A percentile compares a stretch with the other conserved stretches of the same genome.
phyloP scores from a whole-genome alignment of 208 protist species.

The Leishmania mexicana region DNA sequence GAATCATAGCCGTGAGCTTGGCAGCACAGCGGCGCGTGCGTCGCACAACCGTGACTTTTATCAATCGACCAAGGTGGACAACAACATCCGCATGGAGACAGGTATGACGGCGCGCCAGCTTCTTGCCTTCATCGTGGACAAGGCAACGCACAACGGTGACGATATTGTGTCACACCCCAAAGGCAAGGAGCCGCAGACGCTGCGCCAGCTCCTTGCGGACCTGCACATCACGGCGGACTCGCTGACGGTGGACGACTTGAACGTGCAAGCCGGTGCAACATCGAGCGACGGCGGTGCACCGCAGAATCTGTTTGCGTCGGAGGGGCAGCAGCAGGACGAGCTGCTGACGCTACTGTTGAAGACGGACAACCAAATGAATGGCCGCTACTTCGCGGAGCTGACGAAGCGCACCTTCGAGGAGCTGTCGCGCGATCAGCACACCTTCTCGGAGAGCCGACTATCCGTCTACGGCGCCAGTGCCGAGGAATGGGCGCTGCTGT shows the following conservation, averaged over 20 bases:
- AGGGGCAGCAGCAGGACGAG: slow-evolving; percentile 81
- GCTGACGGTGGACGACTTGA: slow-evolving; percentile 96
- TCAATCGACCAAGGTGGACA: slow-evolving; percentile 97
- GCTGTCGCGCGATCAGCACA: slow-evolving; percentile 95
- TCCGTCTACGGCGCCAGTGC: slow-evolving; percentile 86
- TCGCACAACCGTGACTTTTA: slow-evolving; percentile 95
- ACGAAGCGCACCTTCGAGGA: slow-evolving; percentile 96
- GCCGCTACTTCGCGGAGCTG: slow-evolving; percentile 98
- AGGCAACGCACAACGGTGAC: slow-evolving; percentile 91
- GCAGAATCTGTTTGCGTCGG: slow-evolving; percentile 79
- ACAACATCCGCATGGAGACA: slow-evolving; percentile 94
- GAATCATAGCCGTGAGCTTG: slow-evolving; percentile 87
- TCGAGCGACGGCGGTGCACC: slow-evolving; percentile 58
- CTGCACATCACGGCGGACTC: slow-evolving; percentile 78
- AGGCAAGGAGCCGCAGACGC: slow-evolving; percentile 82
- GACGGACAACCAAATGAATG: slow-evolving; percentile 98
- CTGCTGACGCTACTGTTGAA: slow-evolving; percentile 98
- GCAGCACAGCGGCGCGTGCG: slow-evolving; percentile 71
- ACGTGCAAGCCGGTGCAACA: slow-evolving; percentile 92
- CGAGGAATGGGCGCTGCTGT: slow-evolving; percentile 96
- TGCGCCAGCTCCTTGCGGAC: slow-evolving; percentile 76
- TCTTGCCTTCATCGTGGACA: slow-evolving; percentile 95
- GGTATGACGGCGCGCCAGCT: slow-evolving; percentile 96
- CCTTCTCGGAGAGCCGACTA: slow-evolving; percentile 92
- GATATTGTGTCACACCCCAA: slow-evolving; percentile 91